Conservation (phyloP, 768 basidiomycete genomes). For the Phanerodontia chrysosporium region DNA sequence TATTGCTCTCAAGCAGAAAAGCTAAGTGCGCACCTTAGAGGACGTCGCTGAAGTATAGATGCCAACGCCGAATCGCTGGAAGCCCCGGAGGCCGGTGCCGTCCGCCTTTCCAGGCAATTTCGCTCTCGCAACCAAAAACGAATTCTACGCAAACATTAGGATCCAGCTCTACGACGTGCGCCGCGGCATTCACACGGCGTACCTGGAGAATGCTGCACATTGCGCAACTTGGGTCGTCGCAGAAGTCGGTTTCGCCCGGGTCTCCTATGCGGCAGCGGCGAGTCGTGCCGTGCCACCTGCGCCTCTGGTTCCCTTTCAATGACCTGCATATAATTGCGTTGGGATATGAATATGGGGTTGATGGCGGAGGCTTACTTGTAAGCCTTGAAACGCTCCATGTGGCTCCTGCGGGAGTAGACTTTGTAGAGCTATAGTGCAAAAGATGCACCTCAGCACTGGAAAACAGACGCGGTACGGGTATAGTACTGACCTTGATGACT, state of each 20-base stretch:
- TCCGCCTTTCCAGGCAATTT: too few relatives aligned
- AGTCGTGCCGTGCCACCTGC: conserved; percentile 25
- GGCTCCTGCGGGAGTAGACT: conserved; percentile 11
- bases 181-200: neutral
- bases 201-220: conserved; percentile 24
- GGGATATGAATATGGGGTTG: neutral
- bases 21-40: conserved; percentile 13
- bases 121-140: neutral
- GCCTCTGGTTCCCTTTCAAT: conserved; percentile 13
- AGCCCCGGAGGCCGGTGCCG: neutral
- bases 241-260: conserved; percentile 12
- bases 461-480: too few relatives aligned
- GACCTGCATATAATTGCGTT: conserved; percentile 7
- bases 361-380: conserved; percentile 15
- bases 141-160: conserved; percentile 3
- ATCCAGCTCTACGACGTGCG: conserved; percentile 14
- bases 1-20: neutral
- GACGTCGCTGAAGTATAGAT: conserved; percentile 15
- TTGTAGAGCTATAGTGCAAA: conserved; percentile 21
- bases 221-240: conserved; percentile 13
- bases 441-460: neutral
- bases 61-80: conserved; percentile 11
- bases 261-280: conserved; percentile 24
- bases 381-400: conserved; percentile 15
- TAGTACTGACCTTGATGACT: neutral